Percentiles rank a stretch among this genome's conserved stretches.
Evolutionary conservation across 2,329 filamentous ascomycete genomes (phyloP).

Genomic region (Microthyrium microscopicum): DNA sequence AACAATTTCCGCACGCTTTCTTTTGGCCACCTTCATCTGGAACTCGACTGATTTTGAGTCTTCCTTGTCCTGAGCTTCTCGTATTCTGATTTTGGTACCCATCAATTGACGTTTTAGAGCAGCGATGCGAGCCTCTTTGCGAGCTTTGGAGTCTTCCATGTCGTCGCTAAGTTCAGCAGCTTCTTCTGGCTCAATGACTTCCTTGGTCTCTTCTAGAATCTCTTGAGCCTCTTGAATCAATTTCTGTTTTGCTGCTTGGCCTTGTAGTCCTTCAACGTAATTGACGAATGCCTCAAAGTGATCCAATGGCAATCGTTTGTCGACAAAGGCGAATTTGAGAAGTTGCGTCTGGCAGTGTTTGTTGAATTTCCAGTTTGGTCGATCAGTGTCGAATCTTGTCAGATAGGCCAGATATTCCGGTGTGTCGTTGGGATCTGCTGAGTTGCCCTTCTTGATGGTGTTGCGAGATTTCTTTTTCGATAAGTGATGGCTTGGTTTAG

Average conservation of each 20-base stretch:
- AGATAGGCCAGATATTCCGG: conserved; percentile 53
- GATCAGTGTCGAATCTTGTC: conserved; percentile 53
- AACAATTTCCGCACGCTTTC: conserved; percentile 12
- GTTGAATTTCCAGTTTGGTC: conserved; percentile 80
- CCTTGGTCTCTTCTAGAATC: conserved; percentile 5
- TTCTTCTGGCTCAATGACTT: neutral
- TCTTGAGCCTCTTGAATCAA: conserved; percentile 2
- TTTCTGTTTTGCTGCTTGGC: conserved; percentile 38
- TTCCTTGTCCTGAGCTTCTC: conserved; percentile 2
- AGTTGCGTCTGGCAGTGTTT: conserved; percentile 79
- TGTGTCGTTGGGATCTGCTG: conserved; percentile 14
- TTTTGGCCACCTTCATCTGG: conserved; percentile 4
- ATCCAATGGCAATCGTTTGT: conserved; percentile 50
- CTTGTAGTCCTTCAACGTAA: conserved; percentile 68
- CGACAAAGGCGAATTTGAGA: conserved; percentile 65
- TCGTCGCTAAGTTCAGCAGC: neutral
- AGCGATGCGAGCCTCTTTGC: conserved; percentile 1
- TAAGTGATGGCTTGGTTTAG: neutral
- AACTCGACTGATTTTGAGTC: conserved; percentile 1
- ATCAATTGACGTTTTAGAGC: conserved; percentile 3
- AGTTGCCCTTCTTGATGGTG: conserved; percentile 3
- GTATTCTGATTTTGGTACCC: conserved; percentile 1
- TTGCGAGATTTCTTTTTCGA: conserved; percentile 2
- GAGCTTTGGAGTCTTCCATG: neutral
- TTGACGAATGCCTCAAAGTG: conserved; percentile 54